Evolutionary conservation across 306 rosid species (phyloP), one percentile per base, ranked within the genome.

Genomic region (Ochetophila trinervis): DNA sequence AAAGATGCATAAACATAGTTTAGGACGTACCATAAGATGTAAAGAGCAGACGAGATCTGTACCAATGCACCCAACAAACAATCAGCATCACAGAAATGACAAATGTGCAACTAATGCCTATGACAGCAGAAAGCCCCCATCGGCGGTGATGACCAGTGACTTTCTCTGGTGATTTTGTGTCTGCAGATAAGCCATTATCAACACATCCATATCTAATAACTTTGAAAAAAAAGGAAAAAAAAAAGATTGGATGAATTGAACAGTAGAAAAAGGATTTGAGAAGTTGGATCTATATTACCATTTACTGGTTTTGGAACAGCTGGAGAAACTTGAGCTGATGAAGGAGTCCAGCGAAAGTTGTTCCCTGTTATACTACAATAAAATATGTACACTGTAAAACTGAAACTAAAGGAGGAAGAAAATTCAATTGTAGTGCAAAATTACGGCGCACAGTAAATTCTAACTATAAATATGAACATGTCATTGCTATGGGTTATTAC

Each of bases 11-110:
- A 44, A 64, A 69, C 50, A 53, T 22, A 67, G 70, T 75, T 72
- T 52, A 64, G 81, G 75, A 84, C 65, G 80, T 93, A 93, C 99
- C 96, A 23, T 88, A 88, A 69, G 97, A 93, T 62, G 85, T 61
- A 69, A 79, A 86, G 65, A 90, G 83, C 62, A 81, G 62, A 55
- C 85, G 91, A 58, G 94, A 90, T 78, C 83, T 78, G 84, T 81
- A 88, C 84, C 95, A 85, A 69, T 65, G 96, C 74, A 88, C 80
- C 75, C 89, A 88, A 84, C 73, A 88, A 57, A 80, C 60, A 32
- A 93, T 92, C 55, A 92, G 76, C 85, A 80, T 32, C 66, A 88
- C 77, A 16, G 85, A 93, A 66, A 93, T 59, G 69, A 81, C 74
- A 74, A 86, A 86, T 50, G 99, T 75, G 78, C 89, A 90, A 80